Conservation (phyloP, 2,329 filamentous ascomycete species). For the Berkeleyomyces basicola region DNA sequence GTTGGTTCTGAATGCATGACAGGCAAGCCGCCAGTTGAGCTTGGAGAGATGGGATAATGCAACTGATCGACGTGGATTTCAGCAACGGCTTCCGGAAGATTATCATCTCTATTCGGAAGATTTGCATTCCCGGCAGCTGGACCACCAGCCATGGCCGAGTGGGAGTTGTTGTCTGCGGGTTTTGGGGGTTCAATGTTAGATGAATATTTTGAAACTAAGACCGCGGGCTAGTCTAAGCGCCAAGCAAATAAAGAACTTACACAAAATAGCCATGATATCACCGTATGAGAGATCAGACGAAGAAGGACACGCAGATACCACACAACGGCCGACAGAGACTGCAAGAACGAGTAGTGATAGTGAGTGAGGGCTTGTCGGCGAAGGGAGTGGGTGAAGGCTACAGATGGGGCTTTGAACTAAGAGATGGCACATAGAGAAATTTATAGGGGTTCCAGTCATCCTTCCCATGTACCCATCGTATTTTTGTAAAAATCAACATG, state of each 20-base stretch:
- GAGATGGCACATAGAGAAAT: too few species aligned
- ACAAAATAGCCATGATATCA: neutral
- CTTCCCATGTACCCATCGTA: too few species aligned
- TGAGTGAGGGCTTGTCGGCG: too few species aligned
- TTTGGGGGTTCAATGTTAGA: too few species aligned
- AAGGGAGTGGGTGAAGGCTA: too few species aligned
- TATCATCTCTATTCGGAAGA: neutral
- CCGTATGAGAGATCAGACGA: neutral
- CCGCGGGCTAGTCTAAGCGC: neutral
- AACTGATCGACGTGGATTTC: neutral
- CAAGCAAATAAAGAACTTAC: neutral
- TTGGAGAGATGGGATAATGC: neutral
- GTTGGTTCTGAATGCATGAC: neutral
- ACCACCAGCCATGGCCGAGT: neutral
- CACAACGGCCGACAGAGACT: neutral
- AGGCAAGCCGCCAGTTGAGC: neutral
- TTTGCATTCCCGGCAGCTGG: neutral
- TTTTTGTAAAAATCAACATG: too few species aligned
- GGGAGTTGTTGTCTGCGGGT: neutral
- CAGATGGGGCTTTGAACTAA: too few species aligned
- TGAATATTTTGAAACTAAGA: neutral
- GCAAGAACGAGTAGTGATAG: neutral
- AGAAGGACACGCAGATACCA: neutral
- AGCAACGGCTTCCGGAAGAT: slow-evolving; percentile 1
- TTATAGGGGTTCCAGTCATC: too few species aligned